These are phyloP conservation scores for Nakaseomyces kungkrabaensis DNA, from an alignment of 1,139 yeast species.

Conservation along the genomic window DNA sequence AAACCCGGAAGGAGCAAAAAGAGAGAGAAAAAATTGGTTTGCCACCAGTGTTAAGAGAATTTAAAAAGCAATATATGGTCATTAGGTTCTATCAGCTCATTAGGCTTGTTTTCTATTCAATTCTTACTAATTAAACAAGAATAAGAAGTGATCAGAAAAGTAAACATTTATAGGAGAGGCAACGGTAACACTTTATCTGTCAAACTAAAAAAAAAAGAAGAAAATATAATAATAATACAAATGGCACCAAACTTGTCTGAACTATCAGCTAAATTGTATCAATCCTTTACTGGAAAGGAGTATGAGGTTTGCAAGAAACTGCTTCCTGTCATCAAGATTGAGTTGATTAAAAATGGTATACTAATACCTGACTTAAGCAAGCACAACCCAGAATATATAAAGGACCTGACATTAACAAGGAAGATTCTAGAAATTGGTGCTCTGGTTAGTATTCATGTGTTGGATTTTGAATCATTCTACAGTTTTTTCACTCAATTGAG, in stretches of 20 bases:
- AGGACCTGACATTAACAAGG: conserved; percentile 70
- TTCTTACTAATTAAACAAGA: too few relatives aligned
- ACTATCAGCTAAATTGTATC: conserved; percentile 58
- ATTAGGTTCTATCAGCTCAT: too few relatives aligned
- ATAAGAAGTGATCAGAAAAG: too few relatives aligned
- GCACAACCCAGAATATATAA: conserved; percentile 35
- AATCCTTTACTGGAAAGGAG: conserved; percentile 50
- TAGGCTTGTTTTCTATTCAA: neutral
- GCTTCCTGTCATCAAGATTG: conserved; percentile 65
- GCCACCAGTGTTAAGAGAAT: neutral
- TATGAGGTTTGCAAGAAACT: conserved; percentile 51
- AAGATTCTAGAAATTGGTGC: conserved; percentile 84
- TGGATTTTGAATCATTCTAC: conserved; percentile 56
- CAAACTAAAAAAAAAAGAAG: too few relatives aligned
- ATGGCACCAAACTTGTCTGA: conserved; percentile 31
- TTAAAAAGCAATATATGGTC: neutral
- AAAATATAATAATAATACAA: neutral
- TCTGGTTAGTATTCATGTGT: conserved; percentile 55
- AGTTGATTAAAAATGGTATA: conserved; percentile 65
- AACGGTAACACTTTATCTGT: too few relatives aligned
- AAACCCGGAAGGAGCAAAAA: too few relatives aligned
- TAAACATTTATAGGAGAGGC: too few relatives aligned
- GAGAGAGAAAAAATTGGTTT: neutral
- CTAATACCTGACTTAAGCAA: conserved; percentile 51
- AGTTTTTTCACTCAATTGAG: conserved; percentile 66